phyloP scores from a whole-genome alignment of 2,329 filamentous ascomycete species.

The Neofusicoccum umdonicola region DNA sequence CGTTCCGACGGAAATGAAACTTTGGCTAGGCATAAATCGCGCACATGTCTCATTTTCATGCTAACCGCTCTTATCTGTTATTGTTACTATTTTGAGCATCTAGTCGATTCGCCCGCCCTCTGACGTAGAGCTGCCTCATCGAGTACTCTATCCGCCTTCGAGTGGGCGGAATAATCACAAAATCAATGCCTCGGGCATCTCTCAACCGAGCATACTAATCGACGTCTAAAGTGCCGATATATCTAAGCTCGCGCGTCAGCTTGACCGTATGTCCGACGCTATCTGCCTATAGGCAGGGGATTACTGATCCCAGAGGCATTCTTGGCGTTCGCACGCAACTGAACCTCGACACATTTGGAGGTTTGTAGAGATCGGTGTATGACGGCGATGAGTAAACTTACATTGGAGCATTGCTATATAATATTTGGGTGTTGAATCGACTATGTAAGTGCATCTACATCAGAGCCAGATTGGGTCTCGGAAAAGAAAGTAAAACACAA shows the following conservation, averaged over 20 bases:
- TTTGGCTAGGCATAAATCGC: slow-evolving; percentile 3
- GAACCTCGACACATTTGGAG: background rate
- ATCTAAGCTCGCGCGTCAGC: too few species aligned
- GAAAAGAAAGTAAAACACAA: background rate
- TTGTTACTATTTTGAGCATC: background rate
- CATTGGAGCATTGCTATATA: too few species aligned
- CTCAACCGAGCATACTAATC: background rate
- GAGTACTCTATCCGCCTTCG: background rate
- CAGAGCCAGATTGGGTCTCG: background rate
- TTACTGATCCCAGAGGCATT: background rate
- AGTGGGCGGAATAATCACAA: background rate
- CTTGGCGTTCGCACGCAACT: background rate
- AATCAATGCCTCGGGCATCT: background rate
- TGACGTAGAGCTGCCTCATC: background rate
- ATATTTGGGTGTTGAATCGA: too few species aligned
- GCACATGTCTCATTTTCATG: background rate
- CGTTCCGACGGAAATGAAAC: slow-evolving; percentile 5
- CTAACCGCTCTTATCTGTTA: background rate
- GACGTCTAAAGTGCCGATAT: too few species aligned
- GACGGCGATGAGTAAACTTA: background rate
- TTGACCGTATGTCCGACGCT: too few species aligned
- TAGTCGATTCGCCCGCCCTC: background rate
- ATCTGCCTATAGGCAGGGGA: background rate
- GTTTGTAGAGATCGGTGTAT: background rate
- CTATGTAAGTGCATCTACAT: background rate